Base-by-base conservation (phyloP, 2,329 filamentous ascomycete genomes). In the Pezicula neosporulosa region DNA sequence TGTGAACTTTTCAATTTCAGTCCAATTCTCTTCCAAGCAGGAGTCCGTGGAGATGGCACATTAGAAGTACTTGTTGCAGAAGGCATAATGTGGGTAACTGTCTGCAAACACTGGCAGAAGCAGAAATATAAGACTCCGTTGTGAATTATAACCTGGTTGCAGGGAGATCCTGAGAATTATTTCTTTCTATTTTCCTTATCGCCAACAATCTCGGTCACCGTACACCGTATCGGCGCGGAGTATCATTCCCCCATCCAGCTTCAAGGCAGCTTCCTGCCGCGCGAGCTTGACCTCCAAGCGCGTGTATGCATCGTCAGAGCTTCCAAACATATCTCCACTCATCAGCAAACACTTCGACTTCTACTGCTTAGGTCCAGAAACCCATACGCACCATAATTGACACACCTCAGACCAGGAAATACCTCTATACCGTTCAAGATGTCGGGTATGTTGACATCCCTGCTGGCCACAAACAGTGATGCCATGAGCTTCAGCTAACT, bases 1-100 rank as follows among this genome's bases (percentile, higher is more conserved):
- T 75, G 72, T 43, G 74, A 72, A 62, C 75, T 75, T 65, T 83
- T 85, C 59, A 82, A 70, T 69, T 82, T 82, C 54, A 83, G 70
- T 35, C 80, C 81, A 50, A 83, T 68, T 62, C 77, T 72, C 64
- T 82, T 83, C 80, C 80, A 85, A 54, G 81, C 80, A 30, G 82
- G 80, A 44, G 78, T 66, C 60, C 62, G 60, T 59, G 57, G 47
- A 51, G 36, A 33, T 44, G 33, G 43, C n/a, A 39, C 47, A 43
- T 44, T 44, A 35, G 52, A 44, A 37, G 27, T 16, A 9, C 16
- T 7, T 10, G 18, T 47, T 30, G 56, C 57, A 54, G 61, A 55
- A 30, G 57, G 60, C 59, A 63, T 60, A 30, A 41, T 28, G 27
- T 49, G 18, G 47, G 8, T 49, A 18, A 18, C 47, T 43, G 43